Conservation (phyloP, 2,329 filamentous ascomycete species). For the Fusarium solani-melongenae region DNA sequence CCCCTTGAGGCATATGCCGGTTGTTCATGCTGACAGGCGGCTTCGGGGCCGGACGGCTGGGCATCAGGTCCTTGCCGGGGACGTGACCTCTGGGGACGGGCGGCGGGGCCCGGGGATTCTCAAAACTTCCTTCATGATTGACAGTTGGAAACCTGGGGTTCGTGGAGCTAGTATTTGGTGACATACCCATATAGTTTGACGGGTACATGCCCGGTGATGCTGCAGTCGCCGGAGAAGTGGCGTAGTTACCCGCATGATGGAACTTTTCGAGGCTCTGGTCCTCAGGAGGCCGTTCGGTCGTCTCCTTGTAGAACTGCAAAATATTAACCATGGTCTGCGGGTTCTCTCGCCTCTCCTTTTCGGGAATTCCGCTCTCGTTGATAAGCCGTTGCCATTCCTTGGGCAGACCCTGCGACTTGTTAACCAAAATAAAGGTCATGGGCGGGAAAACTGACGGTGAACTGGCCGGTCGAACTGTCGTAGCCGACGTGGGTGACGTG, state of each 20-base stretch:
- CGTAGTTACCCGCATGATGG: conserved; percentile 77
- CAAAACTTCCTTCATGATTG: conserved; percentile 93
- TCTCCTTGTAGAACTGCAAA: conserved; percentile 97
- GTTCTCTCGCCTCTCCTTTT: conserved; percentile 95
- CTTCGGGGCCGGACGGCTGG: conserved; percentile 86
- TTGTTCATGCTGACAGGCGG: conserved; percentile 76
- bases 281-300: conserved; percentile 80
- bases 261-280: conserved; percentile 97
- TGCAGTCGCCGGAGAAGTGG: conserved; percentile 55
- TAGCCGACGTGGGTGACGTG: conserved; percentile 98
- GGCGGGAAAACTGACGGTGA: conserved; percentile 75
- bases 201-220: conserved; percentile 66
- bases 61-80: conserved; percentile 70
- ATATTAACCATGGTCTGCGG: conserved; percentile 97
- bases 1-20: conserved; percentile 63
- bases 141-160: conserved; percentile 87
- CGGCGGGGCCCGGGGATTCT: conserved; percentile 93
- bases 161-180: conserved; percentile 79
- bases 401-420: conserved; percentile 77
- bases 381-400: conserved; percentile 98
- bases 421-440: conserved; percentile 23
- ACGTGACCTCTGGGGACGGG: conserved; percentile 76
- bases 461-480: conserved; percentile 95
- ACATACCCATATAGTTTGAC: conserved; percentile 67
- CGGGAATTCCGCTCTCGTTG: conserved; percentile 94